A percentile compares a stretch with the other conserved stretches of the same genome.
Evolutionary conservation across 306 rosid species (phyloP).

Genomic region (Luffa acutangula): DNA sequence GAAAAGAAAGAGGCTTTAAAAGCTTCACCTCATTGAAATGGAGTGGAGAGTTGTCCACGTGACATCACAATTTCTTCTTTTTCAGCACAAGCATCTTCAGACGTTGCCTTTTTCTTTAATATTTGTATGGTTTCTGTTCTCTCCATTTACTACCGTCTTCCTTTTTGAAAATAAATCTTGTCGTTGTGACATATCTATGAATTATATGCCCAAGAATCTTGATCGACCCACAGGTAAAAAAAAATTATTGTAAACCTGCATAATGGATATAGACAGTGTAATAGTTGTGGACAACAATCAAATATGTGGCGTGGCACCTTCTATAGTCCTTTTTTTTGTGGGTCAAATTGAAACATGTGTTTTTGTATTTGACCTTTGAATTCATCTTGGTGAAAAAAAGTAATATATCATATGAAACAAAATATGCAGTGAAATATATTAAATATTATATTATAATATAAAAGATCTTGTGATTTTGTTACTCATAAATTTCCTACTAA

Average conservation of each 20-base stretch:
- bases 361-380: too few relatives aligned
- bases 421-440: background rate
- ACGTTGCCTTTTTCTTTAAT: background rate
- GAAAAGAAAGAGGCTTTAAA: background rate
- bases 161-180: background rate
- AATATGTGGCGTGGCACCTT: background rate
- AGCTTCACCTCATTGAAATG: background rate
- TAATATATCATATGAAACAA: background rate
- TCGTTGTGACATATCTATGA: background rate
- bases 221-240: background rate
- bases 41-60: background rate
- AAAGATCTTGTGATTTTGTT: too few relatives aligned
- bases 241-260: background rate
- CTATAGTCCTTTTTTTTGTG: background rate
- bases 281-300: background rate
- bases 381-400: too few relatives aligned
- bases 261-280: background rate
- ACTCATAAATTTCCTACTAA: too few relatives aligned
- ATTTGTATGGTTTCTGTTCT: background rate
- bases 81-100: background rate
- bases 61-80: background rate
- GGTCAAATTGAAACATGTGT: too few relatives aligned
- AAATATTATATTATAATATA: too few relatives aligned
- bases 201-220: background rate
- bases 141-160: background rate